phyloP scores from a whole-genome alignment of 1,284 basidiomycete species.

The Gomphus bonarii region DNA sequence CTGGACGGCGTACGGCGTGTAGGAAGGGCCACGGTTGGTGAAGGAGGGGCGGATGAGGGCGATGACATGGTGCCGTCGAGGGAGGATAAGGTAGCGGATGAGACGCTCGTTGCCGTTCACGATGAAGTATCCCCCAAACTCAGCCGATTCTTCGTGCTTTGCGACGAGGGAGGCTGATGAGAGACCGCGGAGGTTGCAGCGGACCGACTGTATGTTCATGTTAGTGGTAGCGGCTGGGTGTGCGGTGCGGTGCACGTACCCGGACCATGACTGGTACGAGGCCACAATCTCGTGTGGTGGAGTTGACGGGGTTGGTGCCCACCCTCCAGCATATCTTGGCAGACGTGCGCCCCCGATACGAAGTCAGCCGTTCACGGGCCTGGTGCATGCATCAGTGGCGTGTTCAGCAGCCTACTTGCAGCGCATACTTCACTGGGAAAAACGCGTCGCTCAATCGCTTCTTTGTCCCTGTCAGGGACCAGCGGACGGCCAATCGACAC shows the following conservation, averaged over 20 bases:
- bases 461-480: slow-evolving; percentile 77
- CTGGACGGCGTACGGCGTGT: slow-evolving; percentile 90
- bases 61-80: slow-evolving; percentile 82
- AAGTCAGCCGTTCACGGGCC: slow-evolving; percentile 87
- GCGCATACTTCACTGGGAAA: slow-evolving; percentile 78
- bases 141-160: slow-evolving; percentile 93
- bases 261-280: slow-evolving; percentile 94
- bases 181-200: slow-evolving; percentile 85
- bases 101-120: slow-evolving; percentile 99
- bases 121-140: slow-evolving; percentile 98
- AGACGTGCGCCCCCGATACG: slow-evolving; percentile 90
- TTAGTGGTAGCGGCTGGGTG: neutral
- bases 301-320: slow-evolving; percentile 53
- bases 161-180: slow-evolving; percentile 81
- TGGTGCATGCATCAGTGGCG: slow-evolving; percentile 21
- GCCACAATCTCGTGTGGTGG: slow-evolving; percentile 82
- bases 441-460: slow-evolving; percentile 66
- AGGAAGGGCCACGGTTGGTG: slow-evolving; percentile 87
- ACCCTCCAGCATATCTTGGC: slow-evolving; percentile 85
- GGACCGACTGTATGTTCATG: slow-evolving; percentile 54
- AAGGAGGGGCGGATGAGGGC: slow-evolving; percentile 83
- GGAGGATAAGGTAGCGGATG: slow-evolving; percentile 93
- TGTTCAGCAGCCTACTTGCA: neutral
- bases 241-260: slow-evolving; percentile 37
- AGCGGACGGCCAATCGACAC: slow-evolving; percentile 81